phyloP scores from a whole-genome alignment of 2,329 filamentous ascomycete genomes.

The Aureobasidium zeae region DNA sequence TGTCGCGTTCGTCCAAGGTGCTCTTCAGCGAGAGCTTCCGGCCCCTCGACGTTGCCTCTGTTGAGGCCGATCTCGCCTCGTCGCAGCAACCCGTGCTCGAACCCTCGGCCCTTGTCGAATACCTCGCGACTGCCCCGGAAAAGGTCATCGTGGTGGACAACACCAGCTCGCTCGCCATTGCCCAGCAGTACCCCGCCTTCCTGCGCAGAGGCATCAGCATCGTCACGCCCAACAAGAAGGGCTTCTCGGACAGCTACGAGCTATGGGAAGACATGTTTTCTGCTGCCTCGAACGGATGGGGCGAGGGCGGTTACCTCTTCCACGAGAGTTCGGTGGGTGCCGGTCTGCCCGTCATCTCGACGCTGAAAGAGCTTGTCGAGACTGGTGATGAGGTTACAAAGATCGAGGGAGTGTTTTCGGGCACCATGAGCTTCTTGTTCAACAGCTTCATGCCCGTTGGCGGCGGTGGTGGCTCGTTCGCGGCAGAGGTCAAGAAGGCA shows the following conservation, averaged over 20 bases:
- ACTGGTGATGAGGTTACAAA: conserved; percentile 86
- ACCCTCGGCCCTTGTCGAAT: conserved; percentile 63
- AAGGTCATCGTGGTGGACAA: conserved; percentile 87
- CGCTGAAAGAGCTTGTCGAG: conserved; percentile 84
- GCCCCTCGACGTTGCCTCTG: conserved; percentile 52
- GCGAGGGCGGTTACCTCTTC: conserved; percentile 64
- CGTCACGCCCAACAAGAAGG: conserved; percentile 98
- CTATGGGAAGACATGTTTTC: conserved; percentile 84
- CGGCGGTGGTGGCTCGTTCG: conserved; percentile 72
- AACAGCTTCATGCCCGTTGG: conserved; percentile 86
- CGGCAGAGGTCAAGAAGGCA: conserved; percentile 80
- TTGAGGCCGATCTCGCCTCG: conserved; percentile 52
- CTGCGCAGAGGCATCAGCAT: conserved; percentile 76
- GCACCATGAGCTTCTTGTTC: conserved; percentile 97
- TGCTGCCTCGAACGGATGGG: conserved; percentile 54
- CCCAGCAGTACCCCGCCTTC: conserved; percentile 72
- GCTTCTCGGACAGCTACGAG: conserved; percentile 71
- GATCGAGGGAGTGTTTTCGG: conserved; percentile 95
- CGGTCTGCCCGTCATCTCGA: conserved; percentile 86
- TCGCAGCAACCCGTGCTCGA: conserved; percentile 57
- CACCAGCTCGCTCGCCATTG: conserved; percentile 81
- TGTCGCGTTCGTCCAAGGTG: conserved; percentile 76
- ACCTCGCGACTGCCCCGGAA: conserved; percentile 66
- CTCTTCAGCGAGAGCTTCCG: conserved; percentile 66
- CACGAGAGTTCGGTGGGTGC: conserved; percentile 94